Percentiles rank a stretch among this genome's conserved stretches.
These are phyloP conservation scores for Fusarium pilosicola DNA, from an alignment of 2,329 filamentous ascomycete genomes.

Conservation along the genomic window DNA sequence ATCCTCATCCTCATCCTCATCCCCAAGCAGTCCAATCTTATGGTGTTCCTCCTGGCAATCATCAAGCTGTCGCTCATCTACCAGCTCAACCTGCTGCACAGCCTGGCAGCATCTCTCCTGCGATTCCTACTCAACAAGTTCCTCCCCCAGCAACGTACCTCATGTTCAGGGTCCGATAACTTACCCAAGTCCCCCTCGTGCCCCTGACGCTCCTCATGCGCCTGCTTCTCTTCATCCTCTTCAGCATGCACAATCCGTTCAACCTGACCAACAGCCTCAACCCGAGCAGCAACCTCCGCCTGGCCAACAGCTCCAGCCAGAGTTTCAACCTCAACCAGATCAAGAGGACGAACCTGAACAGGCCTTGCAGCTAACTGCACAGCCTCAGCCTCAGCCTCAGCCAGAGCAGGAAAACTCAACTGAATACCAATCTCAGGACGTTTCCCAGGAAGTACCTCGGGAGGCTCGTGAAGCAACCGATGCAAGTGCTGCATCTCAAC, in stretches of 20 bases:
- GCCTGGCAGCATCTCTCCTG: background rate
- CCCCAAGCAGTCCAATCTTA: conserved; percentile 10
- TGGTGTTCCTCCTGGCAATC: background rate
- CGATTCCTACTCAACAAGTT: background rate
- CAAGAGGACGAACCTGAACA: background rate
- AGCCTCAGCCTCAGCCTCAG: background rate
- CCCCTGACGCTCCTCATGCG: conserved; percentile 23
- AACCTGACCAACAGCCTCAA: conserved; percentile 2
- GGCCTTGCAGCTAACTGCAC: background rate
- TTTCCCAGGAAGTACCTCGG: conserved; percentile 16
- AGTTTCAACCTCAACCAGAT: background rate
- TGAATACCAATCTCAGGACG: background rate
- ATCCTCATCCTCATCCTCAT: conserved; percentile 14
- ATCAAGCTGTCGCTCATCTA: background rate
- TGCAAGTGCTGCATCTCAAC: conserved; percentile 9
- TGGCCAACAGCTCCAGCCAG: background rate
- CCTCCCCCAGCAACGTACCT: background rate
- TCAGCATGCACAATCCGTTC: conserved; percentile 20
- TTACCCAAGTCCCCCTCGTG: conserved; percentile 37
- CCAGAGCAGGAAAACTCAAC: background rate
- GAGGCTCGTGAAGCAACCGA: conserved; percentile 18
- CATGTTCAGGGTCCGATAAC: conserved; percentile 9
- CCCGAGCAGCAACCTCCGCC: conserved; percentile 15
- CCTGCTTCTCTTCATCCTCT: conserved; percentile 38
- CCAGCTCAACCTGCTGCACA: conserved; percentile 3